Percentiles rank a stretch among this genome's conserved stretches.
These are phyloP conservation scores for Penicillium brevicompactum DNA, from an alignment of 2,329 filamentous ascomycete genomes.

Conservation along the genomic window DNA sequence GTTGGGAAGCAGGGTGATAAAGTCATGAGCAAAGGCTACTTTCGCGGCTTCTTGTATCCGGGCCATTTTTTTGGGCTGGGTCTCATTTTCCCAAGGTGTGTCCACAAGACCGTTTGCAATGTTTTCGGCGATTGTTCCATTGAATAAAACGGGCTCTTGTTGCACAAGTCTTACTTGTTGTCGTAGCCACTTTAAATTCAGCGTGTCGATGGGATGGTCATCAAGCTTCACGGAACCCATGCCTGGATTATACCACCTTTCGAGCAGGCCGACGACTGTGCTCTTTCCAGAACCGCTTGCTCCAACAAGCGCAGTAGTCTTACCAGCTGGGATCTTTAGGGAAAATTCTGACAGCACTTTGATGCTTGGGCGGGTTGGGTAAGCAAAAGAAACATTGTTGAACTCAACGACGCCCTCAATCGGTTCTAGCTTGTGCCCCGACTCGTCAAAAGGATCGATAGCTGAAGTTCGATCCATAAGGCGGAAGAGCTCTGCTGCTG, in stretches of 20 bases:
- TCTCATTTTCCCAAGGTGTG: constrained; percentile 65
- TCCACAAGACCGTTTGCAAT: constrained; percentile 65
- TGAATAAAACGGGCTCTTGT: constrained; percentile 80
- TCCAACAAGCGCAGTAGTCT: constrained; percentile 67
- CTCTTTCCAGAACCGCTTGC: constrained; percentile 74
- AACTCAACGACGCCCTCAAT: constrained; percentile 38
- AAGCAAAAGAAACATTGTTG: constrained; percentile 41
- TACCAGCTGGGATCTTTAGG: constrained; percentile 40
- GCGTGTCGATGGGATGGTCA: constrained; percentile 36
- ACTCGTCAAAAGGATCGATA: constrained; percentile 36
- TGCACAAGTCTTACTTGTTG: constrained; percentile 28
- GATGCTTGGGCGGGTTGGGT: constrained; percentile 45
- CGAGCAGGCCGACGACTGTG: constrained; percentile 70
- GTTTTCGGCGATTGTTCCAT: constrained; percentile 79
- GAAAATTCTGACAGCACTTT: constrained; percentile 38
- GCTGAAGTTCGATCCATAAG: constrained; percentile 40
- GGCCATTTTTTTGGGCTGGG: constrained; percentile 52
- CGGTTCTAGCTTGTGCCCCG: constrained; percentile 14
- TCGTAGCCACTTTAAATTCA: constrained; percentile 34
- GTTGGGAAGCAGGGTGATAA: constrained; percentile 72
- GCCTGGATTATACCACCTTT: constrained; percentile 68
- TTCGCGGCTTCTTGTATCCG: constrained; percentile 19
- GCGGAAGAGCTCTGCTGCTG: constrained; percentile 44
- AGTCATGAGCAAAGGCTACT: constrained; percentile 69
- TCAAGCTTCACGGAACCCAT: constrained; percentile 41